These are phyloP conservation scores for Kazachstania psychrophila DNA, from an alignment of 805 yeast species.

Conservation along the genomic window DNA sequence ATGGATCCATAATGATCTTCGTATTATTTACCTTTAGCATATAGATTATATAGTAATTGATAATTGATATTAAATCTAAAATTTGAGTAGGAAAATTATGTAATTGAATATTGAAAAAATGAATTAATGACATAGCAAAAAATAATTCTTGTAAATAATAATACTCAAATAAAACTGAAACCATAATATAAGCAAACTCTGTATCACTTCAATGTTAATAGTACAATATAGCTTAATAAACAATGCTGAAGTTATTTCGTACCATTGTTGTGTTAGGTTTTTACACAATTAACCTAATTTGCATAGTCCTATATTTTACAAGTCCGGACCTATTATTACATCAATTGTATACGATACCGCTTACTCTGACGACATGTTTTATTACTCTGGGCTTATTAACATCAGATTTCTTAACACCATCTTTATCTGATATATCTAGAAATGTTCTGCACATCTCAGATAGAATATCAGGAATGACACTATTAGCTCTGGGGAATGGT, in stretches of 20 bases:
- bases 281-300: slow-evolving; percentile 6
- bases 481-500: slow-evolving; percentile 87
- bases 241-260: background rate
- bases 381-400: slow-evolving; percentile 68
- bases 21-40: too few species aligned
- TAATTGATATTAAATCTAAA: too few species aligned
- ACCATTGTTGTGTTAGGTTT: slow-evolving; percentile 2
- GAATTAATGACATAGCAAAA: background rate
- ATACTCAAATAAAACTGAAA: too few species aligned
- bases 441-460: slow-evolving; percentile 53
- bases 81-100: background rate
- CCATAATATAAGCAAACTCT: too few species aligned
- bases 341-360: slow-evolving; percentile 12
- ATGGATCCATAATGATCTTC: slow-evolving; percentile 29
- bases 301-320: background rate
- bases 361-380: slow-evolving; percentile 37
- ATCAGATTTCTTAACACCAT: slow-evolving; percentile 74
- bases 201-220: too few species aligned
- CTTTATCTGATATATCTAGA: slow-evolving; percentile 55
- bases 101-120: background rate
- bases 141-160: too few species aligned
- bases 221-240: too few species aligned
- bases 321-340: background rate
- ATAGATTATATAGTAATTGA: too few species aligned
- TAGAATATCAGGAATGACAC: slow-evolving; percentile 73